Conservation (phyloP, 306 rosid species). For the Ochetophila trinervis region DNA sequence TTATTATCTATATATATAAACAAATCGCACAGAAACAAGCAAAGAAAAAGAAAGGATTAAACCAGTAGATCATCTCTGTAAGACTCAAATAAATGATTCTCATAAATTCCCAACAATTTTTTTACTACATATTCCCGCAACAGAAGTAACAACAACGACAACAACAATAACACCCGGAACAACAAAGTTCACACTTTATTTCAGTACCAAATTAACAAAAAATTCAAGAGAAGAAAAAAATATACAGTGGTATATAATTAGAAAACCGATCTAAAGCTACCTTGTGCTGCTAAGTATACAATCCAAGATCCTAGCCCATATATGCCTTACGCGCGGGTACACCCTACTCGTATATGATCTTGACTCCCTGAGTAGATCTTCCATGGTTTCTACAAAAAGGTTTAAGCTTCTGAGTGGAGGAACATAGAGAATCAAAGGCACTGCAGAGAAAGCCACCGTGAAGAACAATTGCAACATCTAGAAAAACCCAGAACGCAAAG, state of each 20-base stretch:
- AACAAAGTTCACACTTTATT: neutral
- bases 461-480: conserved; percentile 58
- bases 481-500: too few relatives aligned
- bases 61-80: neutral
- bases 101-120: neutral
- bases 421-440: conserved; percentile 72
- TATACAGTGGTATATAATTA: conserved; percentile 1
- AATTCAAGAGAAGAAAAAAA: neutral
- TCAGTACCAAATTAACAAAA: neutral
- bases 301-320: conserved; percentile 26
- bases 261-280: conserved; percentile 31
- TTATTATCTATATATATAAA: neutral
- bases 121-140: conserved; percentile 18
- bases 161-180: neutral
- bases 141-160: neutral
- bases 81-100: conserved; percentile 12
- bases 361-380: conserved; percentile 52
- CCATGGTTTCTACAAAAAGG: conserved; percentile 68
- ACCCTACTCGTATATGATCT: conserved; percentile 37
- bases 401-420: conserved; percentile 78
- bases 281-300: conserved; percentile 60
- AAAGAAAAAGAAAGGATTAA: neutral
- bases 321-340: conserved; percentile 44
- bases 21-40: neutral
- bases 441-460: conserved; percentile 73